Evolutionary conservation across 2,329 filamentous ascomycete genomes (phyloP), one percentile per base, ranked within the genome.

Genomic region (Monilinia vaccinii-corymbosi): DNA sequence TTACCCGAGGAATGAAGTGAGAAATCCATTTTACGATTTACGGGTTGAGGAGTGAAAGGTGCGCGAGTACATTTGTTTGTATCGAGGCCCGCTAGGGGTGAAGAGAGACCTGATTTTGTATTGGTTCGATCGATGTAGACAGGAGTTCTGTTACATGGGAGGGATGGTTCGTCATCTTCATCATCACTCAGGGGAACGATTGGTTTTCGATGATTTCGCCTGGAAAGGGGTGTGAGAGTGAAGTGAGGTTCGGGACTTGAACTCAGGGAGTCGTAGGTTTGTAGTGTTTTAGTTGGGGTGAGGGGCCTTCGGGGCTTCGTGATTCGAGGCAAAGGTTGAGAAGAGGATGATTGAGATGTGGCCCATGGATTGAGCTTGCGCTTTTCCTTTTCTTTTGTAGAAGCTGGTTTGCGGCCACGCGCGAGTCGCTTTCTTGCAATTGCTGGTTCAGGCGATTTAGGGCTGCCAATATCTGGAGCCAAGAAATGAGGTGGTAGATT

Each of bases 401-500:
- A 32, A 21, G 18, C 18, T 28, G 45, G 13, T 31, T 32, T 58
- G 16, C 45, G 51, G 21, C 38, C 51, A 8, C 51, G 25, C 32
- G n/a, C 52, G 5, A 40, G 59, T 21, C 46, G 55, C n/a, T 60
- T 60, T 23, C 18, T 38, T 11, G 11, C n/a, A 16, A 18, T n/a
- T 42, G 9, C 18, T 42, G 38, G 23, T 31, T 28, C 38, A 23
- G 53, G 53, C 18, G 31, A 61, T 21, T 21, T 45, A n/a, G 48
- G 56, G 11, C 34, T 40, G 9, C 46, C 25, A 36, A 58, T 16
- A 8, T 4, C 13, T 11, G 45, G 52, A 57, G 58, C 49, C 11
- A 59, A 42, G 18, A 57, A 56, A n/a, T 44, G n/a, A 34, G 69
- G 67, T 16, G 65, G 62, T 16, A 67, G 53, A 34, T 64, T 34